phyloP scores from a whole-genome alignment of 2,329 filamentous ascomycete genomes.

The Ascocoryne sarcoides region DNA sequence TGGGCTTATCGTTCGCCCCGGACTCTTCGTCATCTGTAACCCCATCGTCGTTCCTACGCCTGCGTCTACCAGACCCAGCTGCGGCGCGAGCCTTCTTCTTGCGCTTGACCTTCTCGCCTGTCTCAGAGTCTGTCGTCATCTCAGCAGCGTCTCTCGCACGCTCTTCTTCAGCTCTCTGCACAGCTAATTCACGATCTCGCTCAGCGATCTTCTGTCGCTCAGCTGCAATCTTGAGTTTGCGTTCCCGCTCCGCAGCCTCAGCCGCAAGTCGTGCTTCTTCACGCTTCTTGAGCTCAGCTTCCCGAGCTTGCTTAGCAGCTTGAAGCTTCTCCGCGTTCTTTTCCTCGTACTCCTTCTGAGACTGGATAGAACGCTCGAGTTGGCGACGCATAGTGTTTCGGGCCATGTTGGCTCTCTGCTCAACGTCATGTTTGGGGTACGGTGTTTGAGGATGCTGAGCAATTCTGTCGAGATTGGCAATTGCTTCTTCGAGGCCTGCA shows the following conservation, averaged over 20 bases:
- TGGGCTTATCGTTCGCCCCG: slow-evolving; percentile 18
- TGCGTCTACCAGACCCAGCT: slow-evolving; percentile 34
- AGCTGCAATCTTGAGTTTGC: slow-evolving; percentile 73
- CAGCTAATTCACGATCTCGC: slow-evolving; percentile 63
- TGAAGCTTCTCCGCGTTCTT: slow-evolving; percentile 84
- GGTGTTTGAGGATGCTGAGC: slow-evolving; percentile 60
- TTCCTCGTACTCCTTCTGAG: slow-evolving; percentile 84
- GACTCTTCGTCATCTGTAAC: slow-evolving; percentile 26
- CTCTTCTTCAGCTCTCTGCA: slow-evolving; percentile 64
- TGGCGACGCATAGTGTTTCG: slow-evolving; percentile 91
- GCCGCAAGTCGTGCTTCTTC: slow-evolving; percentile 67
- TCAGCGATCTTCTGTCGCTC: slow-evolving; percentile 77
- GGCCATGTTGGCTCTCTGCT: slow-evolving; percentile 95
- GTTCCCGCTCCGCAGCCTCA: slow-evolving; percentile 61
- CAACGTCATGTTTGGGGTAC: slow-evolving; percentile 82
- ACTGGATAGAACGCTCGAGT: slow-evolving; percentile 73
- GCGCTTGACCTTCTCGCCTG: slow-evolving; percentile 70
- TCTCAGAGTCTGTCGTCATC: slow-evolving; percentile 72
- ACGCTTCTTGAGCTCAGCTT: slow-evolving; percentile 68
- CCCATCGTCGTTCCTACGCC: slow-evolving; percentile 32
- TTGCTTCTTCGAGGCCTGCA: slow-evolving; percentile 75
- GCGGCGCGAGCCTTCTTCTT: slow-evolving; percentile 59
- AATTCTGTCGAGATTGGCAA: slow-evolving; percentile 59
- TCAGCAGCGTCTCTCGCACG: slow-evolving; percentile 62
- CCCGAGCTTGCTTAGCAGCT: slow-evolving; percentile 68